Evolutionary conservation across 257 asterid species (phyloP).

Genomic region (Solanum virginianum): DNA sequence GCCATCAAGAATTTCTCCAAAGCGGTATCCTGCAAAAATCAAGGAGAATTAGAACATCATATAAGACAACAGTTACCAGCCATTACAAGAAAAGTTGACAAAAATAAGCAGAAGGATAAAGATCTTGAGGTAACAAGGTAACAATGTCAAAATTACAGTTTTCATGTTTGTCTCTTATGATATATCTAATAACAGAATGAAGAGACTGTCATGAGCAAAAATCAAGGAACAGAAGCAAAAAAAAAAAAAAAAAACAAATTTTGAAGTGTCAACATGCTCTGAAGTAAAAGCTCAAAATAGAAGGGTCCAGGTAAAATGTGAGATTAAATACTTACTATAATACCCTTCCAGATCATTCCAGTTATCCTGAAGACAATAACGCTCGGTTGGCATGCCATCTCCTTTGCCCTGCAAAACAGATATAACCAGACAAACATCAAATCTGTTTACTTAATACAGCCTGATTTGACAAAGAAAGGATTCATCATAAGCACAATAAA

Average conservation of each 20-base stretch:
- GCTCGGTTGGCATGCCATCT: conserved; percentile 58
- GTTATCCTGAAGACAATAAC: conserved; percentile 65
- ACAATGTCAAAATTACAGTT: no score
- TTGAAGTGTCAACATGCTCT: not conserved
- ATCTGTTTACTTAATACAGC: not conserved
- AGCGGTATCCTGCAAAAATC: conserved; percentile 58
- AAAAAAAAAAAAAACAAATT: no score
- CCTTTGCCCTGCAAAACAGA: conserved; percentile 50
- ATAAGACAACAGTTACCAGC: not conserved
- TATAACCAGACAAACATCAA: not conserved
- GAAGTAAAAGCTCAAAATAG: no score
- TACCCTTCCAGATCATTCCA: conserved; percentile 28
- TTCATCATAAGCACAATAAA: no score
- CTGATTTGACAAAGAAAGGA: no score
- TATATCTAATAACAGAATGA: no score
- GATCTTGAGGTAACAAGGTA: no score
- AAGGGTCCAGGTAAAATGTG: not conserved
- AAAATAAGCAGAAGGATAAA: not conserved
- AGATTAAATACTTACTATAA: conserved; percentile 32
- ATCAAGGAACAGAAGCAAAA: not conserved
- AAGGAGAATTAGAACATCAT: not conserved
- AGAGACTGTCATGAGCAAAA: not conserved
- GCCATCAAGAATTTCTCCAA: conserved; percentile 83
- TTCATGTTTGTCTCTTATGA: no score
- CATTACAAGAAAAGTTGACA: not conserved